These are phyloP conservation scores for Chondrus crispus DNA, from an alignment of 23 red algal species.

Conservation along the genomic window DNA sequence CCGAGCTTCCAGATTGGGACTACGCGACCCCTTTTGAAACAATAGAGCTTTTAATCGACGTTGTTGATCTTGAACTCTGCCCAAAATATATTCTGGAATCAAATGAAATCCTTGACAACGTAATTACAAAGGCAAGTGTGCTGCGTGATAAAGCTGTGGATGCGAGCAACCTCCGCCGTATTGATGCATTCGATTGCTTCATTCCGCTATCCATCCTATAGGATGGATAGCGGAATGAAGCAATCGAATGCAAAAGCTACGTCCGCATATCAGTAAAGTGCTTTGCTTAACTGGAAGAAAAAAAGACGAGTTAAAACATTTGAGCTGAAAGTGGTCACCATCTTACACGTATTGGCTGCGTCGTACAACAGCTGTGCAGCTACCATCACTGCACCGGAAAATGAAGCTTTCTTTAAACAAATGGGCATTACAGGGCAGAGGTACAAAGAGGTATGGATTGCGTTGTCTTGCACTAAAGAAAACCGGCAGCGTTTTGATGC, in stretches of 20 bases:
- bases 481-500: neutral
- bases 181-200: neutral
- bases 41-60: neutral
- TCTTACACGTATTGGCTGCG: neutral
- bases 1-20: neutral
- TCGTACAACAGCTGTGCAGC: neutral
- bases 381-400: neutral
- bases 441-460: neutral
- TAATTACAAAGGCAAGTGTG: no score
- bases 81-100: neutral
- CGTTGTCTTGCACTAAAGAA: neutral
- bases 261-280: no score
- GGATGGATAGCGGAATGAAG: no score
- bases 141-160: neutral
- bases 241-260: no score
- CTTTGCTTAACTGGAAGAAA: neutral
- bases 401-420: neutral
- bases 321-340: neutral
- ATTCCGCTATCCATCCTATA: neutral
- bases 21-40: neutral
- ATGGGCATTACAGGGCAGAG: neutral
- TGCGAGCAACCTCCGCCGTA: neutral
- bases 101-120: neutral
- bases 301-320: neutral
- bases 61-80: neutral